Evolutionary conservation across 371 early-diverging fungal species (phyloP), one percentile per base, ranked within the genome.

Genomic region (Rhizopus delemar): DNA sequence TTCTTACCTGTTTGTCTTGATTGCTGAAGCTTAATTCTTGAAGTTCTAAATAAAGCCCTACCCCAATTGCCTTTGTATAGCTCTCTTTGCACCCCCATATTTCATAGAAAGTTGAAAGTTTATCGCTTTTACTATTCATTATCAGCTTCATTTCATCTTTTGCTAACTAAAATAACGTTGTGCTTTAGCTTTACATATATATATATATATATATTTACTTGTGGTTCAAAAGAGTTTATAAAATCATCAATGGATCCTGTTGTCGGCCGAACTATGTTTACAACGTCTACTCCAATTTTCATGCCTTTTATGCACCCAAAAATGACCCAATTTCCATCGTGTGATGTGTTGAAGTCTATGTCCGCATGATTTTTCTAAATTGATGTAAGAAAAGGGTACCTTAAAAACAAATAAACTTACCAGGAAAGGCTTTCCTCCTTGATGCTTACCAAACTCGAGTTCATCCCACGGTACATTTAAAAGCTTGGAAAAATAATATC

Each of bases 291-390:
- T 32, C 88, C 88, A 31, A 87, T 66, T 8, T 56, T 51, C 41
- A 60, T 53, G 22, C 38, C 46, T 39, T 55, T 33, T 55, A 22
- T 8, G 28, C 16, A 11, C 73, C 70, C 79, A 32, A 82, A 74
- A 16, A 82, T 72, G 15, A 84, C 83, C 84, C 82, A 87, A 67
- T 83, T 71, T n/a, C 85, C 86, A 62, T 84, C 82, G 73, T 87
- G 88, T 9, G 86, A 84, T 39, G 73, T 63, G 69, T 87, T 87
- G 56, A 79, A 86, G 55, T 80, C 78, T 16, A 59, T 46, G 5
- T 55, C 13, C 13, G 46, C 46, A 1, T 58, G 29, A 5, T 50
- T 28, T 53, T 50, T 56, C 54, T 38, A 50, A 29, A 48, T 22
- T 5, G 15, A 57, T 46, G 33, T 50, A 36, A 12, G 6, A 36